phyloP scores from a whole-genome alignment of 2,329 filamentous ascomycete genomes.

The Exophiala mesophila region DNA sequence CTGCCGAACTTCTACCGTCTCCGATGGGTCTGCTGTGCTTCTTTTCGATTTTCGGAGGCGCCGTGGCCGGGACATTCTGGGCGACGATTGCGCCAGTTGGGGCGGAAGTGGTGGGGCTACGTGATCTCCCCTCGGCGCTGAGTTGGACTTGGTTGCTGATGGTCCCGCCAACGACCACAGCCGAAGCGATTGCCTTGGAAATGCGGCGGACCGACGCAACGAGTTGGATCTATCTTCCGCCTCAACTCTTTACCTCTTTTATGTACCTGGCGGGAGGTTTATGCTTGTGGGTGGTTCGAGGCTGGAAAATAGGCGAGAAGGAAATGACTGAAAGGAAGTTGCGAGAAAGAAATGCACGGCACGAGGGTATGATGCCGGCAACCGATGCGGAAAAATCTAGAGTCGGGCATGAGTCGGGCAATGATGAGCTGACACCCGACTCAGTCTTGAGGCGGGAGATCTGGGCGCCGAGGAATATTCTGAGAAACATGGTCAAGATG shows the following conservation, averaged over 20 bases:
- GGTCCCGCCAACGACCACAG: constrained; percentile 46
- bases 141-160: constrained; percentile 57
- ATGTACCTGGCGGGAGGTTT: constrained; percentile 55
- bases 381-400: constrained; percentile 7
- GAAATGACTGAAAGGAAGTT: constrained; percentile 12
- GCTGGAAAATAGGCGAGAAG: constrained; percentile 37
- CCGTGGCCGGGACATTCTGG: constrained; percentile 58
- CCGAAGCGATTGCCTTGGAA: constrained; percentile 55
- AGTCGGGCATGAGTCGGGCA: neutral
- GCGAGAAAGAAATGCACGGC: constrained; percentile 8
- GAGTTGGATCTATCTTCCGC: constrained; percentile 34
- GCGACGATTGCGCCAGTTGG: constrained; percentile 54
- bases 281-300: constrained; percentile 40
- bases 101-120: constrained; percentile 58
- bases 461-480: constrained; percentile 12
- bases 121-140: constrained; percentile 52
- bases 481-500: constrained; percentile 14
- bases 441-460: constrained; percentile 5
- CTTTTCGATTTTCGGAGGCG: constrained; percentile 55
- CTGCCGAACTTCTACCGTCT: constrained; percentile 48
- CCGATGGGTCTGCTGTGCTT: constrained; percentile 49
- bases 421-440: neutral
- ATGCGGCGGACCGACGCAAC: constrained; percentile 41
- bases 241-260: constrained; percentile 54
- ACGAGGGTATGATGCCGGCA: constrained; percentile 9